Percentiles rank a stretch among this genome's conserved stretches.
Evolutionary conservation across 108 stramenopile species (phyloP).

Genomic region (Poteriospumella lacustris): DNA sequence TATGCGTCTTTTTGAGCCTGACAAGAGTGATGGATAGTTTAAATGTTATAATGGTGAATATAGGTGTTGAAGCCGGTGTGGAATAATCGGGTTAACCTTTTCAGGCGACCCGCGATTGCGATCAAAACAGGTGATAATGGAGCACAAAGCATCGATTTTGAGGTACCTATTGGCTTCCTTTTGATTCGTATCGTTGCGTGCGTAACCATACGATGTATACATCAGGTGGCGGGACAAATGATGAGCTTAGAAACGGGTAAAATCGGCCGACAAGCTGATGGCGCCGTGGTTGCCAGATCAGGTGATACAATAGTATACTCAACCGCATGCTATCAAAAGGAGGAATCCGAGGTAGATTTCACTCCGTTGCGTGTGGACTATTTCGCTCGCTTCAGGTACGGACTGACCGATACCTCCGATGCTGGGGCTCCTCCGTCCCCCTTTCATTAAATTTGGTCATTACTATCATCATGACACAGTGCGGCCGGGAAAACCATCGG

Average conservation of each 20-base stretch:
- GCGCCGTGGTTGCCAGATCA: conserved; percentile 35
- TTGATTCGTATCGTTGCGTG: neutral
- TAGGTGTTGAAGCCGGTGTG: too few relatives aligned
- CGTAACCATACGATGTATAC: neutral
- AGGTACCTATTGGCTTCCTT: neutral
- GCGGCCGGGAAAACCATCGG: conserved; percentile 4
- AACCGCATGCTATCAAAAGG: conserved; percentile 45
- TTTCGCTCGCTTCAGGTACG: conserved; percentile 58
- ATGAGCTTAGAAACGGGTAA: conserved; percentile 48
- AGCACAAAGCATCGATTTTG: neutral
- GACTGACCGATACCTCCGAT: neutral
- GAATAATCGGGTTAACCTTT: too few relatives aligned
- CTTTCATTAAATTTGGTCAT: neutral
- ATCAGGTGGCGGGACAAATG: neutral
- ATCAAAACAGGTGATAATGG: neutral
- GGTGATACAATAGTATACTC: conserved; percentile 49
- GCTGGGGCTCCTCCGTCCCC: too few relatives aligned
- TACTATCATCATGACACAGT: neutral
- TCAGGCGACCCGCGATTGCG: too few relatives aligned
- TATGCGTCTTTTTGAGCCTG: too few relatives aligned
- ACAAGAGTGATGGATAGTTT: too few relatives aligned
- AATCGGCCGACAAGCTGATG: conserved; percentile 44
- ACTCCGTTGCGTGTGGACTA: conserved; percentile 83
- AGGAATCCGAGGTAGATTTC: conserved; percentile 62
- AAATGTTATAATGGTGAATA: too few relatives aligned